Conservation (phyloP, 306 rosid genomes). For the Glycine tomentella region DNA sequence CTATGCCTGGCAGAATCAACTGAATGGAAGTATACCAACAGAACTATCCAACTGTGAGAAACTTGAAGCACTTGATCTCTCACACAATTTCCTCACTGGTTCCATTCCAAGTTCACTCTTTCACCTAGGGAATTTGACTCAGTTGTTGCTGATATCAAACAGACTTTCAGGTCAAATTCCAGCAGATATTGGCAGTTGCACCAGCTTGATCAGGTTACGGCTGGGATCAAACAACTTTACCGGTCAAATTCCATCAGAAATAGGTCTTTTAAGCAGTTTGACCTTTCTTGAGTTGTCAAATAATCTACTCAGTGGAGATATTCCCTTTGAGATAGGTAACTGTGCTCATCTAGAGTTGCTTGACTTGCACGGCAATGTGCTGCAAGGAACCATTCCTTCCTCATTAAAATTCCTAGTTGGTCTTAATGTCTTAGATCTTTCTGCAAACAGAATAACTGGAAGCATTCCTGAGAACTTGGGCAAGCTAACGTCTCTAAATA, state of each 20-base stretch:
- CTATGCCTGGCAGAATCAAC: constrained; percentile 94
- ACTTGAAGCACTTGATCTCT: constrained; percentile 93
- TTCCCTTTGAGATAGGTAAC: constrained; percentile 79
- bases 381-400: constrained; percentile 80
- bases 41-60: constrained; percentile 80
- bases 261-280: constrained; percentile 67
- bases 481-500: constrained; percentile 72
- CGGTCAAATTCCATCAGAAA: constrained; percentile 80
- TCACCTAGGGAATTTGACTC: constrained; percentile 80
- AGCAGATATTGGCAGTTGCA: constrained; percentile 77
- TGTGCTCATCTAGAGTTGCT: constrained; percentile 88
- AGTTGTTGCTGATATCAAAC: constrained; percentile 85
- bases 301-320: constrained; percentile 67
- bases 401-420: constrained; percentile 63
- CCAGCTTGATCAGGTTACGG: constrained; percentile 72
- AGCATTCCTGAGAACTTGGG: constrained; percentile 72
- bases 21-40: constrained; percentile 76
- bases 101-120: constrained; percentile 76
- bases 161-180: constrained; percentile 80
- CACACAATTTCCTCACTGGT: constrained; percentile 80
- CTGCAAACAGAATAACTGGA: constrained; percentile 70
- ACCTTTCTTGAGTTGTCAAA: constrained; percentile 86
- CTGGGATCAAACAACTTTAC: constrained; percentile 85
- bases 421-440: constrained; percentile 86
- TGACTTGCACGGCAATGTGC: constrained; percentile 79